A percentile compares a stretch with the other conserved stretches of the same genome.
Conservation (phyloP, 768 basidiomycete genomes). For the Leccinum ochraceum region DNA sequence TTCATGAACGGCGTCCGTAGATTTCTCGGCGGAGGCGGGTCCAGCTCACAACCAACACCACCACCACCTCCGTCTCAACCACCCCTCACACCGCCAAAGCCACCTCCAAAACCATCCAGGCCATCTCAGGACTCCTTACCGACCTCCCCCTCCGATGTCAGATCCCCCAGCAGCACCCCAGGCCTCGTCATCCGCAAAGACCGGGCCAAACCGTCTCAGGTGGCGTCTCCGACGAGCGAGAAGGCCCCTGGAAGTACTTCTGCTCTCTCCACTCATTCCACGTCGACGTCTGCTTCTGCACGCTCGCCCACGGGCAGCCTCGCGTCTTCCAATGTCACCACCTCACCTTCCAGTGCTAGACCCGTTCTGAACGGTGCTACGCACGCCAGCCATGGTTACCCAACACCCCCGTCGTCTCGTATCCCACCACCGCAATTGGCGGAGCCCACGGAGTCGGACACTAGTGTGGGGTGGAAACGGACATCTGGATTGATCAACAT, state of each 20-base stretch:
- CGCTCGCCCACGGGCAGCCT: slow-evolving; percentile 29
- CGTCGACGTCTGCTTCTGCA: slow-evolving; percentile 20
- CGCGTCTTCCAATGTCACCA: slow-evolving; percentile 21
- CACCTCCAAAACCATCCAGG: slow-evolving; percentile 43
- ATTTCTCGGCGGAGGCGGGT: slow-evolving; percentile 51
- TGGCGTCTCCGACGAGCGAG: slow-evolving; percentile 18
- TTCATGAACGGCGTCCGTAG: slow-evolving; percentile 74
- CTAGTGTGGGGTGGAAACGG: slow-evolving; percentile 41
- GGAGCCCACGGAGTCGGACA: slow-evolving; percentile 39
- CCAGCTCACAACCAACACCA: slow-evolving; percentile 34
- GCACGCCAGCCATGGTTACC: slow-evolving; percentile 24
- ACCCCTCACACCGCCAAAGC: slow-evolving; percentile 27
- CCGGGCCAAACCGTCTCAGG: slow-evolving; percentile 35
- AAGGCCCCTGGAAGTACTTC: slow-evolving; percentile 25
- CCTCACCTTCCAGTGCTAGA: slow-evolving; percentile 21
- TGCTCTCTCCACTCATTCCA: slow-evolving; percentile 27
- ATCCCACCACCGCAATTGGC: slow-evolving; percentile 31
- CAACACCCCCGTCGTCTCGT: slow-evolving; percentile 45
- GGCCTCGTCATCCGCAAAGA: slow-evolving; percentile 57
- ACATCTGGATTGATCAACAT: slow-evolving; percentile 51
- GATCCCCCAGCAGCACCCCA: slow-evolving; percentile 23
- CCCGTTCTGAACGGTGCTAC: slow-evolving; percentile 14
- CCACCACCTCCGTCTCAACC: slow-evolving; percentile 15
- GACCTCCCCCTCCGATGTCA: slow-evolving; percentile 28
- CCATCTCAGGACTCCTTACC: slow-evolving; percentile 44